These are phyloP conservation scores for Orbilia blumenaviensis DNA, from an alignment of 2,329 filamentous ascomycete species.

Conservation along the genomic window DNA sequence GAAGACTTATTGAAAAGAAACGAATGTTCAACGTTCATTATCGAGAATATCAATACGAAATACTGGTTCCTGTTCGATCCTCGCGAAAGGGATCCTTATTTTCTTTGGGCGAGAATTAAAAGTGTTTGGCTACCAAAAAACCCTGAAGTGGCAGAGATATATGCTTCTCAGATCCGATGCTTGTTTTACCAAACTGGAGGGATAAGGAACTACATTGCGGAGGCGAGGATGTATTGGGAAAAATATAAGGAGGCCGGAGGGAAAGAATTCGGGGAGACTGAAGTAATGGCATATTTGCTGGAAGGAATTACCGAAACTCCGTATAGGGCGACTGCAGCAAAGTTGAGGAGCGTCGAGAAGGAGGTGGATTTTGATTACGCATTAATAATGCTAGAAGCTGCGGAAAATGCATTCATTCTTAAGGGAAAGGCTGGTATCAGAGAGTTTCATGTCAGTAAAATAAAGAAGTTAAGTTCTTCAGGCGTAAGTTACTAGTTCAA, in stretches of 20 bases:
- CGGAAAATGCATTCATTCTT: too few species aligned
- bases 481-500: too few species aligned
- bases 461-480: too few species aligned
- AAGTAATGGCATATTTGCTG: background rate
- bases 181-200: too few species aligned
- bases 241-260: background rate
- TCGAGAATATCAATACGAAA: slow-evolving; percentile 1
- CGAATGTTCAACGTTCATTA: slow-evolving; percentile 16
- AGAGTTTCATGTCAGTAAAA: too few species aligned
- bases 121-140: slow-evolving; percentile 1
- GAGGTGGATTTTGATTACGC: too few species aligned
- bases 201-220: background rate
- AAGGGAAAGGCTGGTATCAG: too few species aligned
- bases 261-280: background rate
- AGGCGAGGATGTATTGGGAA: background rate
- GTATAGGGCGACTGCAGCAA: too few species aligned
- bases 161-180: too few species aligned
- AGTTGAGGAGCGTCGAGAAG: background rate
- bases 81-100: background rate
- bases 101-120: slow-evolving; percentile 13
- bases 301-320: background rate
- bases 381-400: too few species aligned
- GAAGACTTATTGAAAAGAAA: background rate
- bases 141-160: background rate
- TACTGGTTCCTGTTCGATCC: slow-evolving; percentile 17